These are phyloP conservation scores for Chlorella sp. DNA, from an alignment of 139 green algal genomes.

Conservation along the genomic window DNA sequence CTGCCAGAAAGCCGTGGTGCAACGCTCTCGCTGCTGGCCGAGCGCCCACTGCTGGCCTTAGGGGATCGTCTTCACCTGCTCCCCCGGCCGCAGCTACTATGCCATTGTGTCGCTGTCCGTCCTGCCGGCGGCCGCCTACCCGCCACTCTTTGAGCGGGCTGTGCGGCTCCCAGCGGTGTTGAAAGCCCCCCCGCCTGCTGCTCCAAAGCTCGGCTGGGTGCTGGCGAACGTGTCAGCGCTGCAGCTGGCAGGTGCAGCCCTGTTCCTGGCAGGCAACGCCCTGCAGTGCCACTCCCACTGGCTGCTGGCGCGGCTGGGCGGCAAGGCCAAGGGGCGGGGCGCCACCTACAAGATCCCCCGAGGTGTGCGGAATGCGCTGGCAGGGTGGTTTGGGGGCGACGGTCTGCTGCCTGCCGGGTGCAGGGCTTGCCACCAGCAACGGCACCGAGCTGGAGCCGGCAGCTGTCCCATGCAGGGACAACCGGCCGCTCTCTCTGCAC, in stretches of 20 bases:
- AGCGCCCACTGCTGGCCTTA: neutral
- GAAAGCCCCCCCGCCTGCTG: neutral
- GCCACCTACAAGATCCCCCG: conserved; percentile 43
- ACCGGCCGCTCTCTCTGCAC: too few relatives aligned
- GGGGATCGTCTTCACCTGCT: neutral
- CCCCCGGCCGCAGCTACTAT: conserved; percentile 69
- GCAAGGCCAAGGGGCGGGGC: neutral
- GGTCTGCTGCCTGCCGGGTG: too few relatives aligned
- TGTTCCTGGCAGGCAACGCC: conserved; percentile 58
- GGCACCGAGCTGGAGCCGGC: too few relatives aligned
- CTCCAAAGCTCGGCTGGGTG: neutral
- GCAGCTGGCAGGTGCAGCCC: conserved; percentile 35
- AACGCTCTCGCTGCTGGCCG: neutral
- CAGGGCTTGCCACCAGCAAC: too few relatives aligned
- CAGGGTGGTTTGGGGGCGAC: too few relatives aligned
- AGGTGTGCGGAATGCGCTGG: conserved; percentile 25
- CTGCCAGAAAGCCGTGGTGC: neutral
- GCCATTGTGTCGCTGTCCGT: conserved; percentile 67
- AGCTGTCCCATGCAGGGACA: too few relatives aligned
- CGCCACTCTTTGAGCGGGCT: neutral
- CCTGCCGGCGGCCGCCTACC: conserved; percentile 35
- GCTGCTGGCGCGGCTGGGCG: conserved; percentile 50
- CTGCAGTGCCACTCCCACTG: conserved; percentile 66
- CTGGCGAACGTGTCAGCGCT: neutral
- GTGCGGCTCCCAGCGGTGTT: neutral